Percentiles rank a stretch among this genome's conserved stretches.
Evolutionary conservation across 495 filamentous ascomycete species (phyloP).

Genomic region (Viridothelium virens): DNA sequence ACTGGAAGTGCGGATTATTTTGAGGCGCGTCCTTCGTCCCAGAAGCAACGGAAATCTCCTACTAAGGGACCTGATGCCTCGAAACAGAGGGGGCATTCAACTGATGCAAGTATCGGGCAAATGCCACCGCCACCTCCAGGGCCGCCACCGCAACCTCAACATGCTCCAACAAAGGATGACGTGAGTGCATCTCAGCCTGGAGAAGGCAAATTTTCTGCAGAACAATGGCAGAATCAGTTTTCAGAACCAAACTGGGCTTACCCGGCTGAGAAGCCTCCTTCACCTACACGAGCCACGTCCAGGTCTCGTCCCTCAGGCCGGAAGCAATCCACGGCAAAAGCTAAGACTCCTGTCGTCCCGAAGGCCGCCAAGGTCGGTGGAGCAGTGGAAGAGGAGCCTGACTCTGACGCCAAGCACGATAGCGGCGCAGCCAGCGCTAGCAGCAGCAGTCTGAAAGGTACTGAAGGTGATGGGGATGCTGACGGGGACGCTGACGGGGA

Average conservation of each 20-base stretch:
- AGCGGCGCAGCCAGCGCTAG: slow-evolving; percentile 10
- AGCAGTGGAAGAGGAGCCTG: slow-evolving; percentile 16
- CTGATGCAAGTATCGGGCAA: neutral
- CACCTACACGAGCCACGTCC: slow-evolving; percentile 17
- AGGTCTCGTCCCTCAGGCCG: slow-evolving; percentile 17
- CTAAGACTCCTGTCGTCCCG: slow-evolving; percentile 3
- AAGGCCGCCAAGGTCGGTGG: slow-evolving; percentile 9
- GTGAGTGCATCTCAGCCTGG: slow-evolving; percentile 30
- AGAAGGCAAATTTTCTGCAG: slow-evolving; percentile 51
- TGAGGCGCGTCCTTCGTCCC: slow-evolving; percentile 27
- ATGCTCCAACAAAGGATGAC: slow-evolving; percentile 21
- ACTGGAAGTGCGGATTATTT: slow-evolving; percentile 45
- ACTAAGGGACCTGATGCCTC: slow-evolving; percentile 11
- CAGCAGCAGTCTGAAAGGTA: neutral
- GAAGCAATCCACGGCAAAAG: slow-evolving; percentile 17
- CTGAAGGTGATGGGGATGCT: slow-evolving; percentile 1
- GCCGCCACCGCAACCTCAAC: slow-evolving; percentile 14
- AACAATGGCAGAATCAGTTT: slow-evolving; percentile 59
- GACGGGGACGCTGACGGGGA: slow-evolving; percentile 8
- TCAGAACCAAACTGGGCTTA: slow-evolving; percentile 50
- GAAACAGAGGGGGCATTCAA: neutral
- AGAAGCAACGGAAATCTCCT: slow-evolving; percentile 15
- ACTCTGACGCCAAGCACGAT: slow-evolving; percentile 15
- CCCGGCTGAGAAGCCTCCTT: slow-evolving; percentile 17
- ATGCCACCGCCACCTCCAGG: slow-evolving; percentile 16